Base-by-base conservation (phyloP, 2,329 filamentous ascomycete species). In the Colletotrichum cuscutae region DNA sequence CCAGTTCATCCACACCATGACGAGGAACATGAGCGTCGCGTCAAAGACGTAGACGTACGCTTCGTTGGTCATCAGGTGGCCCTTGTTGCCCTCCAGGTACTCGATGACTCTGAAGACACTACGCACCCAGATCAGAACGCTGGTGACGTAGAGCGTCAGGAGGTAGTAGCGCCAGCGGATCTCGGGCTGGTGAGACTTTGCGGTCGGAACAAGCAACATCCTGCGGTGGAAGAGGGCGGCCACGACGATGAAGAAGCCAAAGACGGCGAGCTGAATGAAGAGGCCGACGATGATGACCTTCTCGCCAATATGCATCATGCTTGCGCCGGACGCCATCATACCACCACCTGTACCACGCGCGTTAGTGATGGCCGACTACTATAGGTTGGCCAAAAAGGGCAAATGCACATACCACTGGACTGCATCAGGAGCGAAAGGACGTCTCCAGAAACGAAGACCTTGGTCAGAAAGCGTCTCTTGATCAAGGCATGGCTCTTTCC, bases 191-290 rank as follows among this genome's bases (percentile, higher is more conserved):
- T 57, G 26, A 1, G 42, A 72, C 60, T 37, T 80, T 3, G 62
- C 59, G 0, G 78, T 82, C 4, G 76, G 76, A 4, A 49, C 46
- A 1, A n/a, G 35, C 4, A 22, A 19, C 11, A 80, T 59, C 4
- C 77, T 77, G 9, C 67, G 69, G 71, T 89, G 85, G 77, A 89
- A 88, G 0, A 86, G 74, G 0, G 82, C 73, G 0, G 86, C 82
- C 0, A 84, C 82, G 4, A 85, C 56, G 11, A 89, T 79, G 76
- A 91, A 91, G 59, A 89, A 80, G 19, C 82, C 81, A 73, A 91
- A 90, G 56, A 87, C 82, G 26, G 86, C 52, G 2, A 91, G 82
- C 75, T 91, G 89, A 2, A 89, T 77, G n/a, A 87, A 80, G 2
- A 91, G 79, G 9, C 89, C 89, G 4, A 75, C 84, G 15, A 90